Base-by-base conservation (phyloP, 345 rosid genomes). In the Moringa oleifera region DNA sequence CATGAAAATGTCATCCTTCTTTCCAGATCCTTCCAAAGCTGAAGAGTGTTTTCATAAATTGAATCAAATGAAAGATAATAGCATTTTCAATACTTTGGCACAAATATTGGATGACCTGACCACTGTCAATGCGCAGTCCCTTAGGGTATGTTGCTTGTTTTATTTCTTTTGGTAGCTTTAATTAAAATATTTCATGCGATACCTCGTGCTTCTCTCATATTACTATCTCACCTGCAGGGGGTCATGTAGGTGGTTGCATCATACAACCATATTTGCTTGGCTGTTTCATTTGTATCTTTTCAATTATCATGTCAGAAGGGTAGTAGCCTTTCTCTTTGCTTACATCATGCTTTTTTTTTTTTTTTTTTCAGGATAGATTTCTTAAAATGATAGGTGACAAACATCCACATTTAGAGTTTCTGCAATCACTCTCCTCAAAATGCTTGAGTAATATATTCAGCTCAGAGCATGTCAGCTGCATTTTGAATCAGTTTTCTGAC, bases 11-110 rank as follows among this genome's bases (percentile, higher is more conserved):
- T 86, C 98, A 68, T 74, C 86, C 46, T 83, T 70, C 66, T 93
- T 90, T 75, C 80, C 81, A 54, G 92, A 90, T 74, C 86, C 90
- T 61, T 75, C 75, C 41, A 81, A 83, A 77, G 90, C 98, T 55
- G 89, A 80, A 74, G 90, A 76, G 47, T 77, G 74, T 75, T 86
- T 90, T 76, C 66, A 81, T 70, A 83, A 77, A 62, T 67, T 93
- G 78, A 83, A 76, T 63, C 79, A 78, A 71, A 71, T 82, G 83
- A 85, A 81, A 64, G 96, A 90, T 59, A 63, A 73, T 52, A 69
- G 74, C 50, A 79, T 84, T 65, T 86, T 90, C 69, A 74, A 72
- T 59, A 68, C 69, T 21, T 75, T 93, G 66, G 76, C 75, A 68
- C 64, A 50, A 64, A 72, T 90, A 68, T 58, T 93, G 84, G 78